Conservation (phyloP, 176 grass and related monocot genomes). For the Oryza coarctata region DNA sequence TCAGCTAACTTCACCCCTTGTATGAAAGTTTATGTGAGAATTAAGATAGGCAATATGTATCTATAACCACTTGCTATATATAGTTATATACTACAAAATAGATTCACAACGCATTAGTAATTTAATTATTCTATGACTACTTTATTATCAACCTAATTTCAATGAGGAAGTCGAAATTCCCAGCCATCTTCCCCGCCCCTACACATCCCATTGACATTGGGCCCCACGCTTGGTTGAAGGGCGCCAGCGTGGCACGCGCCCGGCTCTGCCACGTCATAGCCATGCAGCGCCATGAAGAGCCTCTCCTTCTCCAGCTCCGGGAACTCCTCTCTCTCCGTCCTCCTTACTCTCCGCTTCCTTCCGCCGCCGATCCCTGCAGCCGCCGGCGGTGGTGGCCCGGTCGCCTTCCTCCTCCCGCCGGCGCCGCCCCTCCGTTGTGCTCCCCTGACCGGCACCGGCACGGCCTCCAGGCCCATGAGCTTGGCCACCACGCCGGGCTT, state of each 20-base stretch:
- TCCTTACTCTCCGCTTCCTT: conserved; percentile 55
- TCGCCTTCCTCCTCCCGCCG: conserved; percentile 35
- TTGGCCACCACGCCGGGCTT: conserved; percentile 82
- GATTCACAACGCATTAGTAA: too few relatives aligned
- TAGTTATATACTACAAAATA: too few relatives aligned
- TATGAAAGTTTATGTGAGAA: too few relatives aligned
- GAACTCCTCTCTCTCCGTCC: conserved; percentile 35
- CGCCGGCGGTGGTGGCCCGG: conserved; percentile 6
- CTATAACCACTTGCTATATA: neutral
- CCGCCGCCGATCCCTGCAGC: neutral
- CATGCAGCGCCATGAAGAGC: conserved; percentile 64
- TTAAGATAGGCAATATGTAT: neutral
- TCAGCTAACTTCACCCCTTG: too few relatives aligned
- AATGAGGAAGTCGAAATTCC: conserved; percentile 19
- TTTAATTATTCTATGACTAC: too few relatives aligned
- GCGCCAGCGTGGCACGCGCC: neutral
- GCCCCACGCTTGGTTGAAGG: neutral
- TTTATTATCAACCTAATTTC: neutral
- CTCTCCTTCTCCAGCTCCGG: conserved; percentile 69
- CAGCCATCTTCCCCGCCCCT: neutral
- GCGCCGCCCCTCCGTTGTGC: neutral
- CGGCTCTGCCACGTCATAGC: conserved; percentile 23
- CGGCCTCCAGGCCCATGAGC: conserved; percentile 79
- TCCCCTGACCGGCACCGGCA: conserved; percentile 62
- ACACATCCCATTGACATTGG: neutral